phyloP scores from a whole-genome alignment of 768 basidiomycete genomes.

The Aureoboletus auriporus region DNA sequence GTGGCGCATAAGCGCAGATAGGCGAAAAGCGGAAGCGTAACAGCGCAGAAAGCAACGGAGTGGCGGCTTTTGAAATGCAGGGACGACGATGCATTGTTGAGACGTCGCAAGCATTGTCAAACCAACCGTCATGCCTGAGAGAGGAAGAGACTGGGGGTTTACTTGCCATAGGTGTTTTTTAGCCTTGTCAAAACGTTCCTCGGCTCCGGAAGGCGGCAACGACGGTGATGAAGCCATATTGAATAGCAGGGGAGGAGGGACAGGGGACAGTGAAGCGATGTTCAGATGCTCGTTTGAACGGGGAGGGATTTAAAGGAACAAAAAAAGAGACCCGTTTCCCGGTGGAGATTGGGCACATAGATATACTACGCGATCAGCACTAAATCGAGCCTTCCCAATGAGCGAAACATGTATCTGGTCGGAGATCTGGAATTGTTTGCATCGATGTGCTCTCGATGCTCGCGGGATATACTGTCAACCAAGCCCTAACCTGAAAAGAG shows the following conservation, averaged over 20 bases:
- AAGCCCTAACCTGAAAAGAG: slow-evolving; percentile 31
- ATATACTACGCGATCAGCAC: slow-evolving; percentile 39
- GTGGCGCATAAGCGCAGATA: slow-evolving; percentile 27
- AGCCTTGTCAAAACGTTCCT: slow-evolving; percentile 34
- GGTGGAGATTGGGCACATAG: slow-evolving; percentile 37
- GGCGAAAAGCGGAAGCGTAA: slow-evolving; percentile 20
- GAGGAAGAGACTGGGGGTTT: slow-evolving; percentile 1
- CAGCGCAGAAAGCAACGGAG: slow-evolving; percentile 10
- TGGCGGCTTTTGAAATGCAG: slow-evolving; percentile 10
- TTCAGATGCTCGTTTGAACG: slow-evolving; percentile 20
- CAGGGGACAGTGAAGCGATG: slow-evolving; percentile 23
- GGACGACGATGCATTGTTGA: slow-evolving; percentile 11
- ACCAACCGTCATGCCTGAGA: slow-evolving; percentile 2
- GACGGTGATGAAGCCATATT: slow-evolving; percentile 26
- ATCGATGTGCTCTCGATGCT: slow-evolving; percentile 35
- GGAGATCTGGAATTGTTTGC: slow-evolving; percentile 34
- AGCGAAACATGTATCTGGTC: slow-evolving; percentile 34
- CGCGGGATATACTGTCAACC: slow-evolving; percentile 33
- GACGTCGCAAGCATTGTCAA: slow-evolving; percentile 9
- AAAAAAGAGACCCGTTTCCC: slow-evolving; percentile 23
- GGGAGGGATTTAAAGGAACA: slow-evolving; percentile 29
- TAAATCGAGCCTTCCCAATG: slow-evolving; percentile 34
- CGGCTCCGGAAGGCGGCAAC: slow-evolving; percentile 14
- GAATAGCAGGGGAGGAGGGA: slow-evolving; percentile 6
- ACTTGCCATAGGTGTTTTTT: slow-evolving; percentile 36